Evolutionary conservation across 2,329 filamentous ascomycete genomes (phyloP).

Genomic region (Colletotrichum sp.): DNA sequence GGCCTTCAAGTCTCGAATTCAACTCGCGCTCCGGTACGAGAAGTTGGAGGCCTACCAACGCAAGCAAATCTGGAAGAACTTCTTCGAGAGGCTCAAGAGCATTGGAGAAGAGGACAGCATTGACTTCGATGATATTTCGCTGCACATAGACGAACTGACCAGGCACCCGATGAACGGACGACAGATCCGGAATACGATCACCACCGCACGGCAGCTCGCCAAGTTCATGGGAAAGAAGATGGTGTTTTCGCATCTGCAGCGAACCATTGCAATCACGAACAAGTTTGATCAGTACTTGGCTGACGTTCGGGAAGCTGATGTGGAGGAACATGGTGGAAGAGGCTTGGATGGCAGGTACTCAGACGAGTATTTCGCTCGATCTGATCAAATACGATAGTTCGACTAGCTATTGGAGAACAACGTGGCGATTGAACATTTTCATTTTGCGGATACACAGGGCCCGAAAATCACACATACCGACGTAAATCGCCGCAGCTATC

Average conservation of each 20-base stretch:
- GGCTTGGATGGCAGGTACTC: neutral
- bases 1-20: constrained; percentile 43
- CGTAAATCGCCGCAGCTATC: too few relatives aligned
- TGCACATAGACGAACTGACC: neutral
- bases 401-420: neutral
- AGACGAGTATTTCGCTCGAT: neutral
- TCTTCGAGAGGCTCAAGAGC: neutral
- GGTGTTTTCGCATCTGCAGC: neutral
- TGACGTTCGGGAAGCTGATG: neutral
- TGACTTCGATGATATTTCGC: neutral
- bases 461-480: too few relatives aligned
- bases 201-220: neutral
- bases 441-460: too few relatives aligned
- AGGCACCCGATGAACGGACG: neutral
- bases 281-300: neutral
- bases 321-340: neutral
- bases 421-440: too few relatives aligned
- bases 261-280: neutral
- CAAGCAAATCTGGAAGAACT: neutral
- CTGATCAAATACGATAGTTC: neutral
- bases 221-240: neutral
- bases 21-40: constrained; percentile 10
- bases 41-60: neutral
- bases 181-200: neutral
- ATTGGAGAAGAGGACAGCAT: neutral